Percentiles rank a stretch among this genome's conserved stretches.
Evolutionary conservation across 495 filamentous ascomycete species (phyloP).

Genomic region (Trichocladium uniseriatum): DNA sequence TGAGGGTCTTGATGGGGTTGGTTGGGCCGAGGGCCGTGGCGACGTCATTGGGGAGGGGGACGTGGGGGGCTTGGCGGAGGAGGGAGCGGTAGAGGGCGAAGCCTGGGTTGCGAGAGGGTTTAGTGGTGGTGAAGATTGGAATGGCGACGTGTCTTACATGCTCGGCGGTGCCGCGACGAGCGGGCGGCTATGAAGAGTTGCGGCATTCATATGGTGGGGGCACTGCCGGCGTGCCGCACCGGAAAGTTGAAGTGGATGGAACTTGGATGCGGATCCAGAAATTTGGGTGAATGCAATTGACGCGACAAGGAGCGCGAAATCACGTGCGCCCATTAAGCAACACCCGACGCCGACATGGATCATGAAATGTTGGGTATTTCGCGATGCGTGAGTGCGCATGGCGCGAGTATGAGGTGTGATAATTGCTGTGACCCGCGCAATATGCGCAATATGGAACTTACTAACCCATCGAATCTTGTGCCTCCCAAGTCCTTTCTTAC

Average conservation of each 20-base stretch:
- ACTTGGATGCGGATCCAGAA: background rate
- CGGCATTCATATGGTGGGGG: constrained; percentile 26
- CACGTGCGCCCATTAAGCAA: constrained; percentile 16
- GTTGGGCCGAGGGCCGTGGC: constrained; percentile 32
- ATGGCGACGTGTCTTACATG: constrained; percentile 44
- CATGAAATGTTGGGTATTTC: background rate
- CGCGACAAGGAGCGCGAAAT: constrained; percentile 8
- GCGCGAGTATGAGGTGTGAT: background rate
- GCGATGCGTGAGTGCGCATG: background rate
- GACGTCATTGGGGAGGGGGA: constrained; percentile 38
- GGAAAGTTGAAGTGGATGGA: background rate
- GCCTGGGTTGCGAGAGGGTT: constrained; percentile 33
- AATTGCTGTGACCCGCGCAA: no score
- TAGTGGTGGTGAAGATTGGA: no score
- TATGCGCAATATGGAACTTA: no score
- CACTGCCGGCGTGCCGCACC: background rate
- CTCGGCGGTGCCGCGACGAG: constrained; percentile 50
- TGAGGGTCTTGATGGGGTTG: constrained; percentile 31
- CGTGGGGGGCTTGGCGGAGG: constrained; percentile 46
- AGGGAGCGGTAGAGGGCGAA: constrained; percentile 67
- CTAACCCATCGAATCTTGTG: no score
- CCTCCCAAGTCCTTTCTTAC: no score
- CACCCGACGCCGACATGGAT: background rate
- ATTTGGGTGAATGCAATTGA: background rate
- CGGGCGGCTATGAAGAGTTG: constrained; percentile 37